A percentile compares a stretch with the other conserved stretches of the same genome.
Evolutionary conservation across 2,329 filamentous ascomycete species (phyloP).

Genomic region (Chaetomiaceae sp.): DNA sequence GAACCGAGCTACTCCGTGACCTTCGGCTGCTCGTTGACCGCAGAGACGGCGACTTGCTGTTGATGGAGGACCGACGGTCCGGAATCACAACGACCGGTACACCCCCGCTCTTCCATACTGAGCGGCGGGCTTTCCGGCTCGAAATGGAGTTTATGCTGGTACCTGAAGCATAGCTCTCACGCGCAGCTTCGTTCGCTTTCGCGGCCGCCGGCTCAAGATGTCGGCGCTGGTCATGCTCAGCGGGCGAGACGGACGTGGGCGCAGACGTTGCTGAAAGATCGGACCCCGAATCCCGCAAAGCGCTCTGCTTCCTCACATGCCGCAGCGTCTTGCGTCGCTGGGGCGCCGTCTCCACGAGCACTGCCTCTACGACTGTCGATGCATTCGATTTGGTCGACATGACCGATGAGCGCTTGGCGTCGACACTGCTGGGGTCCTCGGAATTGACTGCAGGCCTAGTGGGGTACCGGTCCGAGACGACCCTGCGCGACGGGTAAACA

Average conservation of each 20-base stretch:
- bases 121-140: slow-evolving; percentile 53
- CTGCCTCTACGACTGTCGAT: slow-evolving; percentile 55
- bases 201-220: slow-evolving; percentile 14
- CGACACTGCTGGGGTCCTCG: slow-evolving; percentile 39
- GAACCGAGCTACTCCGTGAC: slow-evolving; percentile 50
- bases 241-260: slow-evolving; percentile 36
- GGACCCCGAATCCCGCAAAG: slow-evolving; percentile 45
- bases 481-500: slow-evolving; percentile 36
- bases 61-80: slow-evolving; percentile 51
- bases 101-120: slow-evolving; percentile 55
- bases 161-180: slow-evolving; percentile 47
- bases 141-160: slow-evolving; percentile 46
- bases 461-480: slow-evolving; percentile 27
- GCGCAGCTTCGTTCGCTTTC: slow-evolving; percentile 29
- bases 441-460: slow-evolving; percentile 33
- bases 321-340: slow-evolving; percentile 53
- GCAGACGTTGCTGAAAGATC: slow-evolving; percentile 41
- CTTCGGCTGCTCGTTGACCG: slow-evolving; percentile 58
- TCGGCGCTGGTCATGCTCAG: slow-evolving; percentile 26
- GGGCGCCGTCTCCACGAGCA: slow-evolving; percentile 49
- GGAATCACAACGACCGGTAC: slow-evolving; percentile 62
- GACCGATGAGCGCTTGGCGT: slow-evolving; percentile 47
- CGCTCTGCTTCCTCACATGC: slow-evolving; percentile 54
- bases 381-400: slow-evolving; percentile 51
- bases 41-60: slow-evolving; percentile 49